Evolutionary conservation across 2,329 filamentous ascomycete species (phyloP).

Genomic region (Aspergillus hortae): DNA sequence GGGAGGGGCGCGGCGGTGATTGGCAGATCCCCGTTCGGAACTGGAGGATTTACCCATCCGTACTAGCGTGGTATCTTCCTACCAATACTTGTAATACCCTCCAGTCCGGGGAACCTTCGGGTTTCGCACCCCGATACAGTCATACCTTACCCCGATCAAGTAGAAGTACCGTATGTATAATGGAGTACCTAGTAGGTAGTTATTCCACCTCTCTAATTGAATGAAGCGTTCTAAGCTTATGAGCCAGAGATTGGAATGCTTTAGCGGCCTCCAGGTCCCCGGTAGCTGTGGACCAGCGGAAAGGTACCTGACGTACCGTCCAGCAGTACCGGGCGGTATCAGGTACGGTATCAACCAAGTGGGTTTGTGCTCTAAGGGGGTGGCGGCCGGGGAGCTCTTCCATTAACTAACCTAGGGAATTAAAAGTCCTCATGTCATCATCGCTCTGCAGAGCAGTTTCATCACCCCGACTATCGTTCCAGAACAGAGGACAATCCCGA

Average conservation of each 20-base stretch:
- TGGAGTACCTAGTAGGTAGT: too few species aligned
- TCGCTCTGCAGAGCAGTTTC: background rate
- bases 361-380: conserved; percentile 24
- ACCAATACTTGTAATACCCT: background rate
- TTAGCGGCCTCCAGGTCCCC: background rate
- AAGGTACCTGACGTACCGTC: background rate
- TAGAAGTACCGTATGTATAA: too few species aligned
- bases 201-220: too few species aligned
- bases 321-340: conserved; percentile 7
- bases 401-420: background rate
- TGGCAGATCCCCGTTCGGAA: conserved; percentile 20
- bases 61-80: background rate
- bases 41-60: conserved; percentile 11
- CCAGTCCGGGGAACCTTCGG: background rate
- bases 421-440: background rate
- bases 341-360: conserved; percentile 17
- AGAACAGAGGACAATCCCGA: background rate
- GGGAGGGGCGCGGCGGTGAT: conserved; percentile 18
- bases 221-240: too few species aligned
- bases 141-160: too few species aligned
- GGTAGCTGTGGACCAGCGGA: background rate
- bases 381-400: conserved; percentile 22
- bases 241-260: background rate
- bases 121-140: too few species aligned
- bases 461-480: background rate